These are phyloP conservation scores for Boletus eberwhitei DNA, from an alignment of 768 basidiomycete species.

Conservation along the genomic window DNA sequence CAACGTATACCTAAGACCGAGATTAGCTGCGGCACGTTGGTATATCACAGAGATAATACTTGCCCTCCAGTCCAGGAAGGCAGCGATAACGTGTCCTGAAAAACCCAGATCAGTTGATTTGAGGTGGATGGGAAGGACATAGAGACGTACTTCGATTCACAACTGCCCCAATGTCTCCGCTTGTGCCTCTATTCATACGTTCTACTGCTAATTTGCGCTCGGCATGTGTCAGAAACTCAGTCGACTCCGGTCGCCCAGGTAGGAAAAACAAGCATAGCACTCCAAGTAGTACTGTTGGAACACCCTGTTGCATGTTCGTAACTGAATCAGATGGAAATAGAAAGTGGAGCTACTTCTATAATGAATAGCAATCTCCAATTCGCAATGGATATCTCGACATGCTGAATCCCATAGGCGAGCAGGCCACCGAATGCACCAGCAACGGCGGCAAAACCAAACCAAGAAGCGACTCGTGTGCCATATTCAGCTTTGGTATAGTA, in stretches of 20 bases:
- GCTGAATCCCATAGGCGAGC: slow-evolving; percentile 50
- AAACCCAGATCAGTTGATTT: background rate
- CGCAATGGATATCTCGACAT: slow-evolving; percentile 35
- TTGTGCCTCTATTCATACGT: slow-evolving; percentile 40
- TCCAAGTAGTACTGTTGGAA: slow-evolving; percentile 42
- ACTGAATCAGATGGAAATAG: background rate
- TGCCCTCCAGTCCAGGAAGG: slow-evolving; percentile 47
- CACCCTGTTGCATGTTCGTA: slow-evolving; percentile 41
- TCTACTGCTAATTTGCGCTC: slow-evolving; percentile 33
- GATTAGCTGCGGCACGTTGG: slow-evolving; percentile 4
- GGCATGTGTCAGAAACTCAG: slow-evolving; percentile 30
- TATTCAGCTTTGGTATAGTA: slow-evolving; percentile 49
- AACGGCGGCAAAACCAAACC: slow-evolving; percentile 56
- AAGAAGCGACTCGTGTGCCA: slow-evolving; percentile 46
- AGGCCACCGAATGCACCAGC: slow-evolving; percentile 57
- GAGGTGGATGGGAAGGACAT: background rate
- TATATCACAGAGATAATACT: background rate
- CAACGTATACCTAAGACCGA: slow-evolving; percentile 36
- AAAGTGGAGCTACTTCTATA: slow-evolving; percentile 18
- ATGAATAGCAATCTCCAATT: slow-evolving; percentile 40
- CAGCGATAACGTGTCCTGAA: slow-evolving; percentile 40
- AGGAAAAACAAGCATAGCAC: slow-evolving; percentile 28
- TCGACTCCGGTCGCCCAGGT: slow-evolving; percentile 33
- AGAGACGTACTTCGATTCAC: slow-evolving; percentile 37
- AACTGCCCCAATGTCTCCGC: slow-evolving; percentile 40